Evolutionary conservation across 768 basidiomycete species (phyloP), one percentile per base, ranked within the genome.

Genomic region (Pholiota molesta): DNA sequence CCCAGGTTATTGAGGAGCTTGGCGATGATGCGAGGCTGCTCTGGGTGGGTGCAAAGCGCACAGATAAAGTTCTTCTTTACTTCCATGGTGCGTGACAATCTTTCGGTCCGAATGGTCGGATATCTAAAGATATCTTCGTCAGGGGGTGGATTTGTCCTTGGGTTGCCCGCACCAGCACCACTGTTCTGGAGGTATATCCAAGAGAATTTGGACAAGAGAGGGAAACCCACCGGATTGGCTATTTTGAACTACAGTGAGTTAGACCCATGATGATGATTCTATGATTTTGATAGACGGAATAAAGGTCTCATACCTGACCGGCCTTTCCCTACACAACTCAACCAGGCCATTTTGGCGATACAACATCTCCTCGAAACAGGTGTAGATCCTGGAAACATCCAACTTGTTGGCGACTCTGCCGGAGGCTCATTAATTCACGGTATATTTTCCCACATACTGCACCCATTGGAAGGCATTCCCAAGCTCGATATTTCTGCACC

Each of bases 401-500:
- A 74, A 49, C 58, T 80, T 13, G 72, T 71, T 6, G 77, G 77
- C 23, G 79, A 80, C 64, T 80, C 79, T 10, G 80, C 80, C 10
- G 80, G 80, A 11, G 78, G 66, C 0, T 74, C 75, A 49, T 70
- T 80, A 28, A 65, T 75, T 31, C 66, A 78, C 29, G 75, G 77
- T 60, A 60, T 78, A 42, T 44, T 80, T 26, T 75, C 75, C 2
- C 75, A 78, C 56, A 64, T 77, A 28, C 67, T 79, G 2, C 78
- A 78, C 52, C 79, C 80, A 2, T 58, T 75, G 8, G 58, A 68
- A 4, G 65, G 58, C 29, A 59, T 78, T 10, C 72, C 73, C 2
- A 65, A 61, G 28, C 37, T 77, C 17, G 52, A 62, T 2, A 65
- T 74, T 14, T 42, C 64, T 10, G 47, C 59, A 7, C 69, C 72